phyloP scores from a whole-genome alignment of 2,329 filamentous ascomycete species.

The Aspergillus nomiae region DNA sequence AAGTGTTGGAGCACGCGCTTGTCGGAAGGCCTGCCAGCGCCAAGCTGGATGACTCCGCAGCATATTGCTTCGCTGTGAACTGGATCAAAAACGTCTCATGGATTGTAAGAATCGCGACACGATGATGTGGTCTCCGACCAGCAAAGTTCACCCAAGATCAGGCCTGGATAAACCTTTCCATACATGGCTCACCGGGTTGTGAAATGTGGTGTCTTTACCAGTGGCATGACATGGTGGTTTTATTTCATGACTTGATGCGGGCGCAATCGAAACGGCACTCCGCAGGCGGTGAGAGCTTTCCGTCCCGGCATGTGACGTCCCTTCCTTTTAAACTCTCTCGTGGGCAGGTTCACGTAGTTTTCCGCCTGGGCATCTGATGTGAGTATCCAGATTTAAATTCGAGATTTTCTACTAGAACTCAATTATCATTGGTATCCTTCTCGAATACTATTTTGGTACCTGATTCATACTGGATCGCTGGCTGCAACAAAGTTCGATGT shows the following conservation, averaged over 20 bases:
- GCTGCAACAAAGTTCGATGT: background rate
- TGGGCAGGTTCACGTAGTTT: background rate
- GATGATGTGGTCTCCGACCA: constrained; percentile 11
- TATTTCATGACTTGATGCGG: background rate
- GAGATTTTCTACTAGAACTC: background rate
- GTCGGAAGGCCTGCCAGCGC: constrained; percentile 32
- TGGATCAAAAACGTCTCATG: constrained; percentile 20
- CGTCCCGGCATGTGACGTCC: constrained; percentile 14
- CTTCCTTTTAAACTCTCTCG: background rate
- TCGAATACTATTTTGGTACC: background rate
- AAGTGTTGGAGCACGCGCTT: constrained; percentile 20
- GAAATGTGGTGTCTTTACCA: background rate
- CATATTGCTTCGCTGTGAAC: constrained; percentile 39
- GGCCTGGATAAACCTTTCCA: constrained; percentile 13
- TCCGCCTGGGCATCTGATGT: background rate
- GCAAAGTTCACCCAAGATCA: constrained; percentile 12
- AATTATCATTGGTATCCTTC: background rate
- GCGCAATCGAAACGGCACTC: background rate
- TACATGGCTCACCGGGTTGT: constrained; percentile 19
- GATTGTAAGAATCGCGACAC: constrained; percentile 6
- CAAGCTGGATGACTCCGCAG: constrained; percentile 35
- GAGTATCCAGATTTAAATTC: background rate
- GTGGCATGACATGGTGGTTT: constrained; percentile 9
- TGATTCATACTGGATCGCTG: background rate
- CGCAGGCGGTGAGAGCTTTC: constrained; percentile 16